Evolutionary conservation across 225 moss, liverwort and hornwort genomes (phyloP).

Genomic region (Sphagnum contortum): DNA sequence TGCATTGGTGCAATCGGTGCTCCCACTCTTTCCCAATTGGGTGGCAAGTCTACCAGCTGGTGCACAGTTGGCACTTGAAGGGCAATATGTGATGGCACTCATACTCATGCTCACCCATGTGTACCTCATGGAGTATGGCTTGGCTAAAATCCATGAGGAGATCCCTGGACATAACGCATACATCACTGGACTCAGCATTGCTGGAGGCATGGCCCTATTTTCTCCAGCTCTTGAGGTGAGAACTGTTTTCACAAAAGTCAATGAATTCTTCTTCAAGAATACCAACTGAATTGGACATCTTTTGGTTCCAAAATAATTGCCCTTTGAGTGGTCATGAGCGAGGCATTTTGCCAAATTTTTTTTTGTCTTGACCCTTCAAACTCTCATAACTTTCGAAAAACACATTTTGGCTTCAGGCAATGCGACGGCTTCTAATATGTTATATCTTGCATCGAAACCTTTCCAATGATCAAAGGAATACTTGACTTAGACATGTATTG

Average conservation of each 20-base stretch:
- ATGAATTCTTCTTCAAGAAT: no score
- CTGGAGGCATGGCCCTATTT: conserved; percentile 67
- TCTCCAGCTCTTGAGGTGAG: conserved; percentile 44
- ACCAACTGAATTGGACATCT: no score
- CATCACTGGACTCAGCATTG: conserved; percentile 83
- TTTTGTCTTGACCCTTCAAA: neutral
- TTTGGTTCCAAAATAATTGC: no score
- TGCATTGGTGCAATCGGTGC: conserved; percentile 69
- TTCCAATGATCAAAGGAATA: no score
- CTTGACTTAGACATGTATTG: no score
- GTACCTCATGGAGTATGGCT: conserved; percentile 86
- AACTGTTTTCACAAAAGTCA: neutral
- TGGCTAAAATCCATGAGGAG: conserved; percentile 71
- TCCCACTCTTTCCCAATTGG: conserved; percentile 89
- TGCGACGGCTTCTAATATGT: neutral
- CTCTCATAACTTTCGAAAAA: neutral
- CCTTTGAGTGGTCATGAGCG: no score
- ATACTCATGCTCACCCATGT: conserved; percentile 55
- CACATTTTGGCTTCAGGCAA: neutral
- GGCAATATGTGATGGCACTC: conserved; percentile 45
- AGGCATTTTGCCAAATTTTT: neutral
- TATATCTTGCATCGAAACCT: no score
- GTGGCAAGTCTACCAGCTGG: conserved; percentile 56
- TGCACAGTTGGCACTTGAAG: conserved; percentile 59
- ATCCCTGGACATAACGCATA: conserved; percentile 82